Evolutionary conservation across 192 early-diverging fungal species (phyloP).

Genomic region (Rhizophagus clarus): DNA sequence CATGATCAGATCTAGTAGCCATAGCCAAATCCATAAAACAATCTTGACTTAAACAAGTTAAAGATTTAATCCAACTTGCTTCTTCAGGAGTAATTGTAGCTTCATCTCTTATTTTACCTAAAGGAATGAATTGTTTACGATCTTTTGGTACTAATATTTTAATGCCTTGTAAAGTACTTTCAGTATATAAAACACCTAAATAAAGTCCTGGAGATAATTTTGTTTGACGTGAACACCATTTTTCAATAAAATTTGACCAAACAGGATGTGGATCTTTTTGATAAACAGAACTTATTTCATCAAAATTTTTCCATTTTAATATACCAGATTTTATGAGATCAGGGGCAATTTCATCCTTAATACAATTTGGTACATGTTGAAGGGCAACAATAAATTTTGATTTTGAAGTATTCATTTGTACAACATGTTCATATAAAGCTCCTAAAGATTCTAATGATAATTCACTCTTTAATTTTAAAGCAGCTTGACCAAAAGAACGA

Average conservation of each 20-base stretch:
- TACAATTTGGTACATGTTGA: slow-evolving; percentile 39
- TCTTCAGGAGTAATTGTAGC: slow-evolving; percentile 37
- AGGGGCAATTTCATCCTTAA: slow-evolving; percentile 38
- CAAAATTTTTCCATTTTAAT: slow-evolving; percentile 45
- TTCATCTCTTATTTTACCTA: slow-evolving; percentile 44
- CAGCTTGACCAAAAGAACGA: slow-evolving; percentile 26
- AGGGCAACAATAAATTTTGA: slow-evolving; percentile 50
- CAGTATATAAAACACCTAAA: slow-evolving; percentile 50
- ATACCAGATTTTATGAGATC: slow-evolving; percentile 40
- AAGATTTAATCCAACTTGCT: slow-evolving; percentile 48
- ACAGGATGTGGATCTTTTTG: slow-evolving; percentile 26
- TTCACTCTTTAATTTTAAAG: slow-evolving; percentile 32
- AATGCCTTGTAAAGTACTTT: slow-evolving; percentile 47
- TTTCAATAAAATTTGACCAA: slow-evolving; percentile 31
- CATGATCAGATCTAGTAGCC: slow-evolving; percentile 3
- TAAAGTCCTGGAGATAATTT: slow-evolving; percentile 49
- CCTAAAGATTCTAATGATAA: slow-evolving; percentile 34
- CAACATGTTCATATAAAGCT: slow-evolving; percentile 44
- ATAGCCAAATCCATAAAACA: slow-evolving; percentile 35
- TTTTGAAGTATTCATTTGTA: slow-evolving; percentile 37
- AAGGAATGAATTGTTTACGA: slow-evolving; percentile 48
- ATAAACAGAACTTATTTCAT: slow-evolving; percentile 30
- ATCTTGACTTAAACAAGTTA: slow-evolving; percentile 29
- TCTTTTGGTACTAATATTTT: slow-evolving; percentile 46
- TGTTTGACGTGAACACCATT: slow-evolving; percentile 37